These are phyloP conservation scores for Rhododendron ferrugineum DNA, from an alignment of 148 eudicot genomes.

Conservation along the genomic window DNA sequence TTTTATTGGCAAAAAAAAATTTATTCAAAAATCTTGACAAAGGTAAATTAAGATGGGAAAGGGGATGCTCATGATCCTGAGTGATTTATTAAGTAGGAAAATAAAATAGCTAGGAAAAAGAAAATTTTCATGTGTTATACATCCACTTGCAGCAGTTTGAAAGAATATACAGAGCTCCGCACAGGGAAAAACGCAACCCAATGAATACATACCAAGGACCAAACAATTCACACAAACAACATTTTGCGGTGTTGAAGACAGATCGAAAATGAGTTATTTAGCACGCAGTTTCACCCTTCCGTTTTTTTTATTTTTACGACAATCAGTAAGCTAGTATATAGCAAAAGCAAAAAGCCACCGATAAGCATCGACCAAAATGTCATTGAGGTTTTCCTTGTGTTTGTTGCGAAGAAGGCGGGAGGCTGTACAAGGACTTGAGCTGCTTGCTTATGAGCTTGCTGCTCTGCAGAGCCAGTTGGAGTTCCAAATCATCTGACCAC, in stretches of 20 bases:
- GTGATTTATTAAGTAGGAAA: no score
- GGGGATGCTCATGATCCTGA: no score
- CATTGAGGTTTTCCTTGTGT: conserved; percentile 26
- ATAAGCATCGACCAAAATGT: background rate
- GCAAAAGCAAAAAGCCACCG: background rate
- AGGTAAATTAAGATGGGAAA: no score
- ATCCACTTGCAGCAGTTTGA: background rate
- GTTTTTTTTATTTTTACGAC: background rate
- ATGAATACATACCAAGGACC: background rate
- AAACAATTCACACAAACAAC: background rate
- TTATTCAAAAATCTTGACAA: no score
- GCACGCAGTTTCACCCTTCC: background rate
- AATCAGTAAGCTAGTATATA: background rate
- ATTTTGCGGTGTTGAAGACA: background rate
- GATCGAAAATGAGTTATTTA: conserved; percentile 9
- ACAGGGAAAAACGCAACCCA: background rate
- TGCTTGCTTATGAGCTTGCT: conserved; percentile 79
- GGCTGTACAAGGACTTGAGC: conserved; percentile 63
- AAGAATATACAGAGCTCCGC: background rate
- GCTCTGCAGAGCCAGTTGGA: conserved; percentile 55
- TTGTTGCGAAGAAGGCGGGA: conserved; percentile 40
- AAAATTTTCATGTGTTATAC: background rate
- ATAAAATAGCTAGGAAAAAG: background rate
- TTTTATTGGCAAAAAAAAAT: no score
- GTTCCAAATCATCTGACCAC: conserved; percentile 93